phyloP scores from a whole-genome alignment of 805 yeast species.

The Myxozyma geophila region DNA sequence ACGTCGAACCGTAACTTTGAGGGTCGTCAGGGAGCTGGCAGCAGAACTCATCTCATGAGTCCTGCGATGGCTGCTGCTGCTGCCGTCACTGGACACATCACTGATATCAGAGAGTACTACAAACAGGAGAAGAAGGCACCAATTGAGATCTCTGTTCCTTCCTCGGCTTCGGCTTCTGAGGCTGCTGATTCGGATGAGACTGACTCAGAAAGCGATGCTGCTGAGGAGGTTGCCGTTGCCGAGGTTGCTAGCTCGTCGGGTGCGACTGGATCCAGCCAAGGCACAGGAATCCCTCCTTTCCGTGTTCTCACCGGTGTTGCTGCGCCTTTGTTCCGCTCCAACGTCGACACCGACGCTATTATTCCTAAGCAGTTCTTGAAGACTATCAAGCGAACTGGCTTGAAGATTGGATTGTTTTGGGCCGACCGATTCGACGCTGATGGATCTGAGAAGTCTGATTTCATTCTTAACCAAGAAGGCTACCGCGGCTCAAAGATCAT shows the following conservation, averaged over 20 bases:
- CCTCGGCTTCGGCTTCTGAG: slow-evolving; percentile 45
- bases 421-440: slow-evolving; percentile 72
- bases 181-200: slow-evolving; percentile 54
- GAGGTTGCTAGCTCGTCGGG: slow-evolving; percentile 38
- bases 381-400: slow-evolving; percentile 96
- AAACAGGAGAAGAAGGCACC: slow-evolving; percentile 63
- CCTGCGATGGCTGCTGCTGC: slow-evolving; percentile 99
- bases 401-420: slow-evolving; percentile 84
- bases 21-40: slow-evolving; percentile 97
- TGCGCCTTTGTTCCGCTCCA: slow-evolving; percentile 93
- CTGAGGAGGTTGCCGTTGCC: slow-evolving; percentile 46
- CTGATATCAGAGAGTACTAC: slow-evolving; percentile 84
- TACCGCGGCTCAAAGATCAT: slow-evolving; percentile 79
- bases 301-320: slow-evolving; percentile 78
- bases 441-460: slow-evolving; percentile 65
- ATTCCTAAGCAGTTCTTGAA: slow-evolving; percentile 98
- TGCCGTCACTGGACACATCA: slow-evolving; percentile 85
- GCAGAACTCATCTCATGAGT: slow-evolving; percentile 96
- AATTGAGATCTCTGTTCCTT: slow-evolving; percentile 49
- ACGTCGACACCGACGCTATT: slow-evolving; percentile 97
- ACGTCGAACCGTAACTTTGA: slow-evolving; percentile 98
- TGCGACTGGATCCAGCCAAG: slow-evolving; percentile 41
- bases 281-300: slow-evolving; percentile 75
- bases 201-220: slow-evolving; percentile 67
- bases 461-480: slow-evolving; percentile 83